Evolutionary conservation across 176 grass and related monocot species (phyloP), one percentile per base, ranked within the genome.

Genomic region (Oryza officinalis): DNA sequence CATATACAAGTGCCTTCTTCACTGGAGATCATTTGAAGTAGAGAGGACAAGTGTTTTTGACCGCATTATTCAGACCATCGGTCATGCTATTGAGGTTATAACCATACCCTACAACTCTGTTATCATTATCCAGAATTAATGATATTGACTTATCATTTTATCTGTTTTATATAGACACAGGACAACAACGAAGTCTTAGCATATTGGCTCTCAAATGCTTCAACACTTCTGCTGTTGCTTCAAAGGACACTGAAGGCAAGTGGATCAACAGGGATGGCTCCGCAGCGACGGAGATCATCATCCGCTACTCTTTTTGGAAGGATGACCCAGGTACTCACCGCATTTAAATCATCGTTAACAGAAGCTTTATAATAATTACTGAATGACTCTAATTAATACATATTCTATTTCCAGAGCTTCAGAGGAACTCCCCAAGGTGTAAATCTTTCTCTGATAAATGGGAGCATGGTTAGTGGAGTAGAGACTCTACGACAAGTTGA

Each of bases 11-110:
- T 99, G 96, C 80, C 96, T 99, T 96, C 91, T 99, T 52, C 93
- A 96, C 78, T 99, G 96, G 96, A 86, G 96, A 85, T 99, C 96
- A 87, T 99, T 99, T 90, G 96, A 99, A 96, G 96, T 99, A 79
- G 96, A 99, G 78, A 74, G 96, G 27, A 99, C 96, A 80, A 99
- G 96, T 89, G 96, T 99, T 77, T 99, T 99, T 87, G 93, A 99
- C 88, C 96, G 93, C 85, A 99, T 99, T 77, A 96, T 99, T 92
- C 96, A 99, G 79, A 99, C 96, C 77, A 92, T 99, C 73, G 96
- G 96, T 65, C 96, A 99, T 86, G 96, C 96, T 30, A 99, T 99
- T 61, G 96, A 99, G 96, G 96, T 99, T 86, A 61, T 54, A 91
- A 73, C 83, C n/a, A 35, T 64, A 45, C 60, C 15, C 67, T 84